phyloP scores from a whole-genome alignment of 192 early-diverging fungal species.

The Coemansia guatemalensis region DNA sequence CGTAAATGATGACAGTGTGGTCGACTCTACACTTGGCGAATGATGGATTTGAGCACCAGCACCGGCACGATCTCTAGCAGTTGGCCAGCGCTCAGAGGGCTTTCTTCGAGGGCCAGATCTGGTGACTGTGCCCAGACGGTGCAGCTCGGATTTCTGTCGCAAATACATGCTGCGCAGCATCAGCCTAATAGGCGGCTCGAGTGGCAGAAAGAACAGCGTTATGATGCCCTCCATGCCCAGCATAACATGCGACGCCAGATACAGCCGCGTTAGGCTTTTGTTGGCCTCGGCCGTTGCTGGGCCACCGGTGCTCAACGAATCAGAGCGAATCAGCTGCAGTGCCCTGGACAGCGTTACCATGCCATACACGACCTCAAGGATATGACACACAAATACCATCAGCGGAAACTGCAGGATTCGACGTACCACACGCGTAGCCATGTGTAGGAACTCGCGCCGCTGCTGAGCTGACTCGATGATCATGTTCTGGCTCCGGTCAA shows the following conservation, averaged over 20 bases:
- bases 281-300: background rate
- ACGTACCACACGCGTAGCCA: slow-evolving; percentile 31
- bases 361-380: slow-evolving; percentile 46
- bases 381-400: slow-evolving; percentile 47
- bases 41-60: background rate
- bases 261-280: slow-evolving; percentile 31
- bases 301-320: slow-evolving; percentile 1
- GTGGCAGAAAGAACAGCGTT: slow-evolving; percentile 40
- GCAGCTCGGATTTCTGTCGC: slow-evolving; percentile 25
- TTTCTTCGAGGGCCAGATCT: slow-evolving; percentile 13
- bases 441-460: slow-evolving; percentile 36
- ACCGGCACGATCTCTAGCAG: background rate
- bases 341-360: slow-evolving; percentile 28
- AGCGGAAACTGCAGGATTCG: slow-evolving; percentile 52
- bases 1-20: slow-evolving; percentile 11
- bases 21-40: slow-evolving; percentile 7
- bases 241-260: slow-evolving; percentile 43
- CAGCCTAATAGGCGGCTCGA: slow-evolving; percentile 47
- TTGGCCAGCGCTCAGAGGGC: slow-evolving; percentile 19
- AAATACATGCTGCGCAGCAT: slow-evolving; percentile 42
- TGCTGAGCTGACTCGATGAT: slow-evolving; percentile 20
- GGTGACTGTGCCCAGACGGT: slow-evolving; percentile 22
- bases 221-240: slow-evolving; percentile 47
- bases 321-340: slow-evolving; percentile 23
- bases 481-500: slow-evolving; percentile 18